Base-by-base conservation (phyloP, 2,329 filamentous ascomycete genomes). In the Sarocladium brachiariae region DNA sequence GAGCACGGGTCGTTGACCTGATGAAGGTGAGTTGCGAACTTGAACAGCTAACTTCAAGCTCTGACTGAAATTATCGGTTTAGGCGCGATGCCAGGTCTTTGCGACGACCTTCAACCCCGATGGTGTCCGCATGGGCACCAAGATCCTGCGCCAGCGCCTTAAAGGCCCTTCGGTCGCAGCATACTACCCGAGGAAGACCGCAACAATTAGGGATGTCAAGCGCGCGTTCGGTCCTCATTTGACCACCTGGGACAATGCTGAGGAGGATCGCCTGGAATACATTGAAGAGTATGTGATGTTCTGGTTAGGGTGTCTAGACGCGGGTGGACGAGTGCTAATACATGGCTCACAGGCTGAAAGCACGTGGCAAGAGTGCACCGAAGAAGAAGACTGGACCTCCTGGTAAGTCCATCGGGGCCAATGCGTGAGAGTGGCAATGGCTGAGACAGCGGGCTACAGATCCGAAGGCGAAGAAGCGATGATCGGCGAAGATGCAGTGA, bases 21-120 rank as follows among this genome's bases (percentile, higher is more conserved):
- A 80, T 92, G 75, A 90, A 89, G 84, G 90, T 89, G 69, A 41
- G 2, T 25, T 54, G 43, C 4, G 6, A 13, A 39, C 7, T 13
- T 31, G 43, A 50, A 9, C 25, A 13, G 33, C 61, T 70, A 39
- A 68, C 54, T 19, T 18, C 34, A 24, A 4, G 4, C 18, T 10
- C 7, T 16, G 7, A 19, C 35, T 21, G 35, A 39, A n/a, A n/a
- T 8, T 13, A 13, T 8, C 35, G 35, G 7, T 1, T 37, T 60
- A 96, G 91, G 80, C 81, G 63, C 90, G 91, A 85, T 96, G 89
- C 77, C 82, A 84, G 66, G 81, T 97, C 72, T 99, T 97, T 76
- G 85, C 84, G 62, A 88, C 87, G 48, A 91, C 85, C 50, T 97
- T 84, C 76, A 99, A 99, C 70, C 93, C 93, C 23, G 78, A 89